These are phyloP conservation scores for Metschnikowia matae DNA, from an alignment of 805 yeast genomes.

Conservation along the genomic window DNA sequence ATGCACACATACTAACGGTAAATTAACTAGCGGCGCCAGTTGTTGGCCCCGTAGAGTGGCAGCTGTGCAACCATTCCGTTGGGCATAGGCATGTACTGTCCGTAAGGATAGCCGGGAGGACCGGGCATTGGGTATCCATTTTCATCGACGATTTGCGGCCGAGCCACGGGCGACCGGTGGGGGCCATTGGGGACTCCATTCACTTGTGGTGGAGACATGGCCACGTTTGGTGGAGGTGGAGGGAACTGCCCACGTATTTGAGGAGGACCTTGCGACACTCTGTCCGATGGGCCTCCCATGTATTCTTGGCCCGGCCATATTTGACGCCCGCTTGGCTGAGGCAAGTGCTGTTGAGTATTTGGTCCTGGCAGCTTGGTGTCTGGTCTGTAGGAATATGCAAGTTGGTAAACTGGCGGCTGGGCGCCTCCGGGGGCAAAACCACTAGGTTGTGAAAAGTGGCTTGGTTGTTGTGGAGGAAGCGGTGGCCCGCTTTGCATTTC, in stretches of 20 bases:
- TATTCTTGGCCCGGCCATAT: slow-evolving; percentile 21
- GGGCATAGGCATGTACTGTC: slow-evolving; percentile 34
- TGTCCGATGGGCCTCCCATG: slow-evolving; percentile 22
- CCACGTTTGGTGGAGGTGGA: slow-evolving; percentile 13
- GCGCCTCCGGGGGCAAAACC: slow-evolving; percentile 2
- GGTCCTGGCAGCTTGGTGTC: slow-evolving; percentile 18
- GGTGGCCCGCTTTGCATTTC: slow-evolving; percentile 5
- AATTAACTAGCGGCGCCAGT: slow-evolving; percentile 15
- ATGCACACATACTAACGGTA: background rate
- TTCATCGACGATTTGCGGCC: slow-evolving; percentile 9
- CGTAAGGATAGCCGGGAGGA: slow-evolving; percentile 38
- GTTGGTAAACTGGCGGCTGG: slow-evolving; percentile 9
- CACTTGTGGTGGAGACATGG: slow-evolving; percentile 16
- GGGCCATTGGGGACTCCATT: slow-evolving; percentile 9
- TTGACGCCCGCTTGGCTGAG: slow-evolving; percentile 25
- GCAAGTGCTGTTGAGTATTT: slow-evolving; percentile 20
- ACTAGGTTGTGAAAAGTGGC: slow-evolving; percentile 5
- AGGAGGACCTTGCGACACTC: slow-evolving; percentile 12
- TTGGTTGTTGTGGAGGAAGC: slow-evolving; percentile 8
- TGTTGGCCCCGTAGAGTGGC: slow-evolving; percentile 17
- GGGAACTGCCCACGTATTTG: slow-evolving; percentile 13
- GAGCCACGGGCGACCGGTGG: slow-evolving; percentile 15
- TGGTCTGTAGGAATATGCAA: slow-evolving; percentile 12
- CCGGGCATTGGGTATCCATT: slow-evolving; percentile 17
- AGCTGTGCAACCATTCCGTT: slow-evolving; percentile 28